Percentiles rank a stretch among this genome's conserved stretches.
Evolutionary conservation across 345 rosid species (phyloP).

Genomic region (Hibiscus mutabilis): DNA sequence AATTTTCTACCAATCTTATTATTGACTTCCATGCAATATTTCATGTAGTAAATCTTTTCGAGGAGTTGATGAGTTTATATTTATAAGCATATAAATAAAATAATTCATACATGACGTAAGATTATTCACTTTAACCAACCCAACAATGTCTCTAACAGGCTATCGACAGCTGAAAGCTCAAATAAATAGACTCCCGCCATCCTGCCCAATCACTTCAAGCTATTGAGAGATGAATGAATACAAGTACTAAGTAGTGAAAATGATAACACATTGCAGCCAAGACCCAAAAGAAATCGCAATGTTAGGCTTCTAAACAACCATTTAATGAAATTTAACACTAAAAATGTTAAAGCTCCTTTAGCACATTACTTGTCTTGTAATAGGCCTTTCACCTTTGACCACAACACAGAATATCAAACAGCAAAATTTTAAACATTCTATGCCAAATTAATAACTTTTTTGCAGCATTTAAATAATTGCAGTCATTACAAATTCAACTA

Average conservation of each 20-base stretch:
- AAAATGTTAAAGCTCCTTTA: background rate
- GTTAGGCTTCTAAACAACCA: background rate
- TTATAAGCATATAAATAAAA: too few species aligned
- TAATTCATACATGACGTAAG: background rate
- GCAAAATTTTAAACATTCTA: background rate
- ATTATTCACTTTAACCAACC: background rate
- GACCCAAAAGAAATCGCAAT: background rate
- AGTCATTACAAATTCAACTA: background rate
- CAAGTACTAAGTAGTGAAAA: background rate
- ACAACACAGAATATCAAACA: background rate
- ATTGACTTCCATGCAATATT: background rate
- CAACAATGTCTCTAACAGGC: background rate
- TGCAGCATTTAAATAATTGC: background rate
- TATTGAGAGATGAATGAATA: background rate
- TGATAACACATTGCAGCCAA: background rate
- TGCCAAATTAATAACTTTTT: background rate
- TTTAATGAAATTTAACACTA: background rate
- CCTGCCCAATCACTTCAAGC: background rate
- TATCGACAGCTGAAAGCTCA: background rate
- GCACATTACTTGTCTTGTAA: background rate
- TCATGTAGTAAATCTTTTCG: background rate
- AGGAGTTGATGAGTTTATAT: too few species aligned
- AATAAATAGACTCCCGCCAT: background rate
- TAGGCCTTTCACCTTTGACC: background rate
- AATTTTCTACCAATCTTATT: background rate